A percentile compares a stretch with the other conserved stretches of the same genome.
Conservation (phyloP, 257 asterid species). For the Solanum bulbocastanum region DNA sequence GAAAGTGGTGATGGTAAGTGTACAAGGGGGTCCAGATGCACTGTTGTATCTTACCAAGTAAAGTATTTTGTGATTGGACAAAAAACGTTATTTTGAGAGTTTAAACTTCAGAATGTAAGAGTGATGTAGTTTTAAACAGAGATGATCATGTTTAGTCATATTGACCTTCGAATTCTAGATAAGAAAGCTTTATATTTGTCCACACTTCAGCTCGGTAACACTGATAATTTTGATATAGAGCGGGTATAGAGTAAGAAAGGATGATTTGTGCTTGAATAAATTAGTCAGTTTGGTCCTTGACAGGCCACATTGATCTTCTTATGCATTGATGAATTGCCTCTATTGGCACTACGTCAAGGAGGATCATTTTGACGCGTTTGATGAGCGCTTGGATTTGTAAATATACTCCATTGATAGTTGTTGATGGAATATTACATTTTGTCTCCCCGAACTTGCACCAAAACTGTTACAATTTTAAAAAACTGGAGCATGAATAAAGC, state of each 20-base stretch:
- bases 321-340: not conserved
- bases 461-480: not conserved
- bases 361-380: not conserved
- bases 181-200: not conserved
- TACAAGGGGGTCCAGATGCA: not conserved
- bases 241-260: not conserved
- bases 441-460: not conserved
- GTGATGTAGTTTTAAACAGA: not conserved
- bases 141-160: not conserved
- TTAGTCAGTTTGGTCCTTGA: not conserved
- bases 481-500: not conserved
- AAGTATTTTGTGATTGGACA: not conserved
- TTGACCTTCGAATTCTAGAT: not conserved
- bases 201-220: not conserved
- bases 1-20: not conserved
- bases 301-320: not conserved
- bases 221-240: not conserved
- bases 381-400: not conserved
- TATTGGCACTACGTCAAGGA: not conserved
- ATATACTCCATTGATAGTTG: not conserved
- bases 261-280: not conserved
- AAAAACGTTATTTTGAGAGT: not conserved
- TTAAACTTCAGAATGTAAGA: not conserved
- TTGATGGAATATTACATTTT: not conserved
- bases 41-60: not conserved